Conservation (phyloP, 2,329 filamentous ascomycete species). For the Clonostachys sp. region DNA sequence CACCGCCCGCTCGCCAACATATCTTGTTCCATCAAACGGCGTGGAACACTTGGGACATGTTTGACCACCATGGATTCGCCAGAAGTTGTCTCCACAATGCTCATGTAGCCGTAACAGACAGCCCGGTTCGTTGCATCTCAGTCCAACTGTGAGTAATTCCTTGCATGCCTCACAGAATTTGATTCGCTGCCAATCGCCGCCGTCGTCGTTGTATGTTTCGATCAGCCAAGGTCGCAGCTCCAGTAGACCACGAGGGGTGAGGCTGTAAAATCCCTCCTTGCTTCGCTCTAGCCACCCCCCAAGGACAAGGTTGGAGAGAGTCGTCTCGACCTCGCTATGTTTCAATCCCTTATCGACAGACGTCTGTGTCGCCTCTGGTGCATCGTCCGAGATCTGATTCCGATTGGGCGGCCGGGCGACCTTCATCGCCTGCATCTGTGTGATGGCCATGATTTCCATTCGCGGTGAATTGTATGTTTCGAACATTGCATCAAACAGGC, state of each 20-base stretch:
- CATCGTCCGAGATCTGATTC: slow-evolving; percentile 8
- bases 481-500: slow-evolving; percentile 88
- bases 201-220: slow-evolving; percentile 83
- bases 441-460: slow-evolving; percentile 81
- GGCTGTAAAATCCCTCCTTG: slow-evolving; percentile 63
- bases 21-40: slow-evolving; percentile 43
- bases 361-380: slow-evolving; percentile 23
- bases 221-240: slow-evolving; percentile 81
- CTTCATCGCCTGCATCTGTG: slow-evolving; percentile 72
- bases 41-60: slow-evolving; percentile 60
- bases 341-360: slow-evolving; percentile 56
- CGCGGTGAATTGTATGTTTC: slow-evolving; percentile 75
- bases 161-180: slow-evolving; percentile 86
- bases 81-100: slow-evolving; percentile 70
- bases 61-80: slow-evolving; percentile 57
- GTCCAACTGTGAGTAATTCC: slow-evolving; percentile 81
- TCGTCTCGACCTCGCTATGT: slow-evolving; percentile 70
- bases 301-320: slow-evolving; percentile 65
- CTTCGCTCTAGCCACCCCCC: slow-evolving; percentile 86
- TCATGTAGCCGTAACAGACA: slow-evolving; percentile 74
- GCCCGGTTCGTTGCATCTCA: slow-evolving; percentile 65
- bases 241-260: slow-evolving; percentile 75
- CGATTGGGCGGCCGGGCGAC: slow-evolving; percentile 47
- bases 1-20: slow-evolving; percentile 52
- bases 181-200: slow-evolving; percentile 65